Evolutionary conservation across 306 rosid genomes (phyloP).

Genomic region (Quercus dentata): DNA sequence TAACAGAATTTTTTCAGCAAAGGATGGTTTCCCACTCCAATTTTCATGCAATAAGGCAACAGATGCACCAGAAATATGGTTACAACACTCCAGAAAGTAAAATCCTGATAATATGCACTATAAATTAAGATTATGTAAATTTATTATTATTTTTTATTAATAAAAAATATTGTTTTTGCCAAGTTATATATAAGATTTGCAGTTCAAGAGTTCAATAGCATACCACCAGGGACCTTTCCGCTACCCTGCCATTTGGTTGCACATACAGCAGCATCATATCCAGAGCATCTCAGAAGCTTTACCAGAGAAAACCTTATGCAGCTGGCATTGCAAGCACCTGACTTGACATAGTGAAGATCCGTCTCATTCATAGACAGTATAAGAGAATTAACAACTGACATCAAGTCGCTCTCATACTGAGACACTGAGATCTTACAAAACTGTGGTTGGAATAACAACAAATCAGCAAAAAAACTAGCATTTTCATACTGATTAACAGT

Average conservation of each 20-base stretch:
- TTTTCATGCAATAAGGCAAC: not conserved
- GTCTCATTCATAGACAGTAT: constrained; percentile 58
- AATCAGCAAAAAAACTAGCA: constrained; percentile 1
- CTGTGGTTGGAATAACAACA: constrained; percentile 39
- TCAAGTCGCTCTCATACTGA: constrained; percentile 66
- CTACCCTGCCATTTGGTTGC: constrained; percentile 82
- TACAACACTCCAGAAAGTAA: not conserved
- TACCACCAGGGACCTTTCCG: constrained; percentile 98
- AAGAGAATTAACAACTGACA: constrained; percentile 68
- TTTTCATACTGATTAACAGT: not conserved
- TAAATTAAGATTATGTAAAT: not conserved
- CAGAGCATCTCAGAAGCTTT: constrained; percentile 70
- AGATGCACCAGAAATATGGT: not conserved
- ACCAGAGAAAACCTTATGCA: constrained; percentile 83
- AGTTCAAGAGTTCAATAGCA: not conserved
- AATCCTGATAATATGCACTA: not conserved
- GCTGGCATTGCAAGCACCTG: constrained; percentile 75
- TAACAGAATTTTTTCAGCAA: not conserved
- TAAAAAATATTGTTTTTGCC: not conserved
- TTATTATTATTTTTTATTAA: not conserved
- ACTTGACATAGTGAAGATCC: constrained; percentile 47
- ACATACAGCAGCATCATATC: constrained; percentile 91
- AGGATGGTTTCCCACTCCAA: not conserved
- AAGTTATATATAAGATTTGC: not conserved
- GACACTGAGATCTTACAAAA: constrained; percentile 56